Conservation (phyloP, 2,329 filamentous ascomycete genomes). For the Microsporum canis region DNA sequence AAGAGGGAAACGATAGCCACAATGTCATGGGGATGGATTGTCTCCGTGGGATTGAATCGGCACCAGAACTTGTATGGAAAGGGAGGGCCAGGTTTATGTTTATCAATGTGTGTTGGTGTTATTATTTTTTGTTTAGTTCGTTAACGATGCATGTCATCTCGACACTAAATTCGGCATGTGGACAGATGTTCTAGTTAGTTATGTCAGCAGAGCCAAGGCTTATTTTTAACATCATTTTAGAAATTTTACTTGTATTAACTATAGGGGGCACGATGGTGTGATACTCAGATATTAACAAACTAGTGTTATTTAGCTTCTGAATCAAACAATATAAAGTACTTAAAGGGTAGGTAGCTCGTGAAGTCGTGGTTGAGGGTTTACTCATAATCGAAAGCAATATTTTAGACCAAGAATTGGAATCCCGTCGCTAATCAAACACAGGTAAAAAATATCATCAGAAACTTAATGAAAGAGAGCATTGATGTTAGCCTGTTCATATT, state of each 20-base stretch:
- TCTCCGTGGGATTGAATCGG: not conserved
- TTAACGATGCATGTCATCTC: not conserved
- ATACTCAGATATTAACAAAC: no score
- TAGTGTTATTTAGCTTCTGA: no score
- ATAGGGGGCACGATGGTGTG: no score
- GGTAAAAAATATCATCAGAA: not conserved
- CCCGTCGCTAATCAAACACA: not conserved
- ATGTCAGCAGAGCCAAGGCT: not conserved
- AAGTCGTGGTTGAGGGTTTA: not conserved
- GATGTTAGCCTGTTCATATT: not conserved
- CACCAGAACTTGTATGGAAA: not conserved
- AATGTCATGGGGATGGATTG: not conserved
- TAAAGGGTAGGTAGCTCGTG: not conserved
- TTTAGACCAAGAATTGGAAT: not conserved
- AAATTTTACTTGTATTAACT: no score
- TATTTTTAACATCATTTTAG: no score
- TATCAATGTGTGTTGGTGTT: not conserved
- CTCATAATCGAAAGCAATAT: not conserved
- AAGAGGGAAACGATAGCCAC: constrained; percentile 1
- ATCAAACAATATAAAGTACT: not conserved
- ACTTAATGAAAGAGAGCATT: not conserved
- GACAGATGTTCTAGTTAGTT: not conserved
- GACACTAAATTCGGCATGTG: not conserved
- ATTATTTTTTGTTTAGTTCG: not conserved
- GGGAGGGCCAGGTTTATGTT: not conserved